Evolutionary conservation across 306 rosid species (phyloP).

Genomic region (Delonix regia): DNA sequence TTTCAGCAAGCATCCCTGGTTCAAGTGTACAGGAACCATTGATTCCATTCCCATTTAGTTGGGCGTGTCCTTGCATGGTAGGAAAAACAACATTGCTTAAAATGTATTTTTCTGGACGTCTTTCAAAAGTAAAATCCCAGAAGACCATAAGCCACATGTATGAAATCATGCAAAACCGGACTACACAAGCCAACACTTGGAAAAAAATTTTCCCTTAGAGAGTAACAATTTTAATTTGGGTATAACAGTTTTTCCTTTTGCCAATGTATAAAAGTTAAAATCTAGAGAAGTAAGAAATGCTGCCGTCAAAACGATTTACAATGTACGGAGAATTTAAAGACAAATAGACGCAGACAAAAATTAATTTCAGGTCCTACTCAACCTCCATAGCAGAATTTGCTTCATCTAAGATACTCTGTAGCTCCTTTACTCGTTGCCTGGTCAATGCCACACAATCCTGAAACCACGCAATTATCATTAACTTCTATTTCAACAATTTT

Average conservation of each 20-base stretch:
- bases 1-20: too few relatives aligned
- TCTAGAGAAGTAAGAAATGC: neutral
- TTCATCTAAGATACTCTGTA: constrained; percentile 62
- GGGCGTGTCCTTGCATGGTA: too few relatives aligned
- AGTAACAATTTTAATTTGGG: neutral
- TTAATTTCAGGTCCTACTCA: constrained; percentile 49
- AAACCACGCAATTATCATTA: constrained; percentile 39
- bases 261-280: neutral
- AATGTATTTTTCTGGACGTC: too few relatives aligned
- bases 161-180: neutral
- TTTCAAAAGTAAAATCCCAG: too few relatives aligned
- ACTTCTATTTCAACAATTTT: constrained; percentile 4
- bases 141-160: neutral
- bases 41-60: too few relatives aligned
- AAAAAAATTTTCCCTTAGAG: neutral
- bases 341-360: neutral
- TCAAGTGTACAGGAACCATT: too few relatives aligned
- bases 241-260: too few relatives aligned
- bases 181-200: neutral
- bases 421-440: constrained; percentile 77
- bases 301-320: constrained; percentile 16
- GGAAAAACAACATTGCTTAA: too few relatives aligned
- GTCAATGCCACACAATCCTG: constrained; percentile 86
- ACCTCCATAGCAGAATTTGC: constrained; percentile 64
- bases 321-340: constrained; percentile 30